phyloP scores from a whole-genome alignment of 2,329 filamentous ascomycete species.

The Penicillium sp. region DNA sequence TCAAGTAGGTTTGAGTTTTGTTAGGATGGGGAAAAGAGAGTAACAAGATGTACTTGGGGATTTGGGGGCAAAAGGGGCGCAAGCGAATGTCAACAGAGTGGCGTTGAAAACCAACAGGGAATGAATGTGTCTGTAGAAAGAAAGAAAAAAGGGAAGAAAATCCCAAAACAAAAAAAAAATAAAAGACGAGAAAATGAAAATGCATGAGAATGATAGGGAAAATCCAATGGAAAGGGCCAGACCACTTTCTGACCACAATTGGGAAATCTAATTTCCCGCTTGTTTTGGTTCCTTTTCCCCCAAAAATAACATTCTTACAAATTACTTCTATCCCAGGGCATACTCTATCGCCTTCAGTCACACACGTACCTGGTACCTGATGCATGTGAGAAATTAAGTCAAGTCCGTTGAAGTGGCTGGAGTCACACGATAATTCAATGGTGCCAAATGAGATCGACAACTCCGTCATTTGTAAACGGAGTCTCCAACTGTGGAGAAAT shows the following conservation, averaged over 20 bases:
- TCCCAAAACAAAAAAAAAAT: neutral
- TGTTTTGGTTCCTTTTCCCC: slow-evolving; percentile 7
- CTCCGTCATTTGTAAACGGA: neutral
- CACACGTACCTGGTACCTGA: slow-evolving; percentile 22
- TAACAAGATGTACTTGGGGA: neutral
- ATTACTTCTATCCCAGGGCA: no score
- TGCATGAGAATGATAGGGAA: neutral
- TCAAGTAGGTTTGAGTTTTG: slow-evolving; percentile 11
- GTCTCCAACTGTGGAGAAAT: neutral
- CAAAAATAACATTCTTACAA: slow-evolving; percentile 14
- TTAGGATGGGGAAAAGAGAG: neutral
- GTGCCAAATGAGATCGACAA: neutral
- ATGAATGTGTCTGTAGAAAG: neutral
- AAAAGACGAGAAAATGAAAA: neutral
- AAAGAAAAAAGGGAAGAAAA: slow-evolving; percentile 6
- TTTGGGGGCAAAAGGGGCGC: neutral
- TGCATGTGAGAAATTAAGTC: neutral
- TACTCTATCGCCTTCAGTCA: slow-evolving; percentile 1
- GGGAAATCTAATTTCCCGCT: neutral
- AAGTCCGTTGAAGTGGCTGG: neutral
- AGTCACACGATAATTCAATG: neutral
- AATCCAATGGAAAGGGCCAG: slow-evolving; percentile 7
- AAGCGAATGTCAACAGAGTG: neutral
- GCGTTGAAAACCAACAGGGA: neutral
- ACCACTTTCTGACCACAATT: neutral